These are phyloP conservation scores for Vitis riparia DNA, from an alignment of 164 flowering plant genomes.

Conservation along the genomic window DNA sequence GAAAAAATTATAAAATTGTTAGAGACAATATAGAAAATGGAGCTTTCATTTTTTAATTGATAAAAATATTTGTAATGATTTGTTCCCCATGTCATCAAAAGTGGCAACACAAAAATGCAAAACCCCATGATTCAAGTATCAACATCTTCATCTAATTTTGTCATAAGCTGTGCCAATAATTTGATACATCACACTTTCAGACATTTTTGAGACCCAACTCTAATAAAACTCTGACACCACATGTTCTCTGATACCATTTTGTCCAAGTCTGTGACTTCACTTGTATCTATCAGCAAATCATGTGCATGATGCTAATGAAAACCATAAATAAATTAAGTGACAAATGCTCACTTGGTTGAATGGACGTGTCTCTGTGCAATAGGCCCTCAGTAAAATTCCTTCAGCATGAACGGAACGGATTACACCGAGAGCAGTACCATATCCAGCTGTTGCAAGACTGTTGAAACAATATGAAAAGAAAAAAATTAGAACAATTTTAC, in stretches of 20 bases:
- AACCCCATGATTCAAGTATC: no score
- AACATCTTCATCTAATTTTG: no score
- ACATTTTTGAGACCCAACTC: not conserved
- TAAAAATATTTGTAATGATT: no score
- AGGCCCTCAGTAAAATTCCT: slow-evolving; percentile 80
- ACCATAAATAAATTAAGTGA: slow-evolving; percentile 1
- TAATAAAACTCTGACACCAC: not conserved
- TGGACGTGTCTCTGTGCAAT: slow-evolving; percentile 96
- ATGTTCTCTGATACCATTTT: not conserved
- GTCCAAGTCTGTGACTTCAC: not conserved
- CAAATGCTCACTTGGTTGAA: slow-evolving; percentile 76
- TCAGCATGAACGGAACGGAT: slow-evolving; percentile 78
- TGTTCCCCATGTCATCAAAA: no score
- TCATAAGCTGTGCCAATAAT: not conserved
- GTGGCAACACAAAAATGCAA: no score
- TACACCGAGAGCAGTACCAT: slow-evolving; percentile 97
- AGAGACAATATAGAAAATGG: no score
- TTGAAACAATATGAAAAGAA: not conserved
- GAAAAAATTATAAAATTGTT: no score
- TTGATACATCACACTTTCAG: not conserved
- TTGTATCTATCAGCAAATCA: not conserved
- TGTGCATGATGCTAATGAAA: not conserved
- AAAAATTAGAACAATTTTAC: not conserved
- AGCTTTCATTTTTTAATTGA: no score
- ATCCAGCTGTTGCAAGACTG: slow-evolving; percentile 99